Conservation (phyloP, 179 eudicot species). For the Beta lomatogona region DNA sequence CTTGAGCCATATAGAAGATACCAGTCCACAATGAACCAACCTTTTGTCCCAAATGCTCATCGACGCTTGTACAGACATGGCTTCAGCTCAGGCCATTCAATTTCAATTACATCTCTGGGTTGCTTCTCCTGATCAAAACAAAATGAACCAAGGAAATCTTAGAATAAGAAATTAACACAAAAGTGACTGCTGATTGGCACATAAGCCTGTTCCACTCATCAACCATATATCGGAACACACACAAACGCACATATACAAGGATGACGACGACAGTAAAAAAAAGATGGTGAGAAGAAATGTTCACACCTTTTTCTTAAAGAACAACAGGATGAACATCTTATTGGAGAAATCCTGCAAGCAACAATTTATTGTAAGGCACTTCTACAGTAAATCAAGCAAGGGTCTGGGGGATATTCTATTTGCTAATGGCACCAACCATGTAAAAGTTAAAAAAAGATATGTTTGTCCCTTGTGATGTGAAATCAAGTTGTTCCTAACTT, state of each 20-base stretch:
- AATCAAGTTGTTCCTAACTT: no score
- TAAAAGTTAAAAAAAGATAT: neutral
- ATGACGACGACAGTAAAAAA: neutral
- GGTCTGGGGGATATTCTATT: neutral
- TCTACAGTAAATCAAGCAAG: neutral
- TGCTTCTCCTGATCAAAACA: constrained; percentile 45
- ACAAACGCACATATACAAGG: neutral
- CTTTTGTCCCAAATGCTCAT: constrained; percentile 27
- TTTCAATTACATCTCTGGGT: constrained; percentile 36
- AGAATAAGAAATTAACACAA: neutral
- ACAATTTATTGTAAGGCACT: neutral
- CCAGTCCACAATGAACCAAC: neutral
- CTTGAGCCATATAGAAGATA: neutral
- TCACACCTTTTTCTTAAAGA: constrained; percentile 79
- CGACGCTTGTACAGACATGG: constrained; percentile 96
- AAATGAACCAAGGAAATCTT: neutral
- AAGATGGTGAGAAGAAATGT: neutral
- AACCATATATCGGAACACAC: neutral
- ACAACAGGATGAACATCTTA: constrained; percentile 81
- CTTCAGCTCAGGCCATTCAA: constrained; percentile 89
- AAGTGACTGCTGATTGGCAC: neutral
- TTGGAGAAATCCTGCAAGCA: constrained; percentile 82
- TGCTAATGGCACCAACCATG: neutral
- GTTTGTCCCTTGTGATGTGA: neutral
- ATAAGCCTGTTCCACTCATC: neutral